Evolutionary conservation across 164 flowering plant species (phyloP).

Genomic region (Tetrastigma voinierianum): DNA sequence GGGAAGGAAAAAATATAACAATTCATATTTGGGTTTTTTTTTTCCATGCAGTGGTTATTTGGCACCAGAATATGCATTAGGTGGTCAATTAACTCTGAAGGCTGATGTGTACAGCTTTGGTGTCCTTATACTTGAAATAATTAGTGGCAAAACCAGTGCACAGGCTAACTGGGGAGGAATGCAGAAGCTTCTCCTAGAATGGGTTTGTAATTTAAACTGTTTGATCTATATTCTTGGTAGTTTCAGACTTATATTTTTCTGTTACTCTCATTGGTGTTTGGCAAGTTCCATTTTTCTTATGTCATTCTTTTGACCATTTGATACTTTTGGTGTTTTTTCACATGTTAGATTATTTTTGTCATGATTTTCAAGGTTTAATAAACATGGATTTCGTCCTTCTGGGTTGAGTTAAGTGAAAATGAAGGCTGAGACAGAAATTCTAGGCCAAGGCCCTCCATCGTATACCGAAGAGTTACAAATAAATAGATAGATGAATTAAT

Average conservation of each 20-base stretch:
- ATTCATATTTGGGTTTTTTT: constrained; percentile 6
- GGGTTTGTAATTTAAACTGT: constrained; percentile 38
- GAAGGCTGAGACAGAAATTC: constrained; percentile 54
- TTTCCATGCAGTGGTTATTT: constrained; percentile 67
- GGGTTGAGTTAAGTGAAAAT: constrained; percentile 35
- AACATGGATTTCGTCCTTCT: constrained; percentile 58
- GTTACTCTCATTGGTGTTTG: background rate
- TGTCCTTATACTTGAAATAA: constrained; percentile 65
- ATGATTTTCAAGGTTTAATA: too few relatives aligned
- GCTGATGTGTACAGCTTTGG: constrained; percentile 90
- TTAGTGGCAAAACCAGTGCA: constrained; percentile 65
- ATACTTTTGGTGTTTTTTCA: too few relatives aligned
- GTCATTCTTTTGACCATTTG: background rate
- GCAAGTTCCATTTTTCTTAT: background rate
- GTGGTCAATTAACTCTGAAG: constrained; percentile 74
- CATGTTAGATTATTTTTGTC: too few relatives aligned
- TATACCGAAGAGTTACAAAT: constrained; percentile 48
- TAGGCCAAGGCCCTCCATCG: constrained; percentile 62
- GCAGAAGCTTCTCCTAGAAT: constrained; percentile 50
- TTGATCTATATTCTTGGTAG: too few relatives aligned
- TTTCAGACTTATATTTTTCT: background rate
- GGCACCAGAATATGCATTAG: constrained; percentile 84
- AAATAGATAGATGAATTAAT: constrained; percentile 3
- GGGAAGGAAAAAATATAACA: background rate
- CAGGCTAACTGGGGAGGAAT: constrained; percentile 48